Evolutionary conservation across 1,139 yeast species (phyloP), one percentile per base, ranked within the genome.

Genomic region (Candida tropicalis): DNA sequence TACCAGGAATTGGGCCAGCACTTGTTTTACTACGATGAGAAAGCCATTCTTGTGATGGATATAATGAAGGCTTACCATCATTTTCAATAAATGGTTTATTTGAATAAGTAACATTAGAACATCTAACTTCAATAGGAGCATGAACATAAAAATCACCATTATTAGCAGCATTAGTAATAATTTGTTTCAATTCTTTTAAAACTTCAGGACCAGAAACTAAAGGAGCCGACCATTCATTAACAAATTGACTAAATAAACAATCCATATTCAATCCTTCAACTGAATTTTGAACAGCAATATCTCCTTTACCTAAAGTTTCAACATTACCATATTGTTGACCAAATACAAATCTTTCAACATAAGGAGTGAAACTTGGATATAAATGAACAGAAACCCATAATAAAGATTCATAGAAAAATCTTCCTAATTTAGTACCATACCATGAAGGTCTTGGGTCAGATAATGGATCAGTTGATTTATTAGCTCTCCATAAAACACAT

Each of bases 151-250:
- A 91, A 23, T 80, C 81, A 39, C 81, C 81, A 5, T 66, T 61
- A 5, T 62, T 56, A 26, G 84, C 83, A 25, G 95, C 97, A 10
- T 66, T 69, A 26, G 73, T 59, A 41, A 91, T 87, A 4, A 79
- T 75, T 18, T 73, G 73, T 47, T 85, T 79, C 50, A 91, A 71
- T 41, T 86, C 70, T 42, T 77, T 72, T 52, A 91, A 75, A 10
- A 86, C 82, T 40, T 82, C 84, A 7, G 82, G 82, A 8, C 98
- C 98, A 47, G 79, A 77, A 23, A 69, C 74, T 58, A 93, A 70
- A 24, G 98, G 98, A 43, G 95, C 81, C 11, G 93, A 89, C 99
- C 99, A 93, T 67, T 93, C 99, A 60, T 91, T 84, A 43, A 93
- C 99, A 66, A 85, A 91, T 64, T 93, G 99, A 38, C 91, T 83